These are phyloP conservation scores for Saccharomyces kudriavzevii DNA, from an alignment of 805 yeast genomes.

Conservation along the genomic window DNA sequence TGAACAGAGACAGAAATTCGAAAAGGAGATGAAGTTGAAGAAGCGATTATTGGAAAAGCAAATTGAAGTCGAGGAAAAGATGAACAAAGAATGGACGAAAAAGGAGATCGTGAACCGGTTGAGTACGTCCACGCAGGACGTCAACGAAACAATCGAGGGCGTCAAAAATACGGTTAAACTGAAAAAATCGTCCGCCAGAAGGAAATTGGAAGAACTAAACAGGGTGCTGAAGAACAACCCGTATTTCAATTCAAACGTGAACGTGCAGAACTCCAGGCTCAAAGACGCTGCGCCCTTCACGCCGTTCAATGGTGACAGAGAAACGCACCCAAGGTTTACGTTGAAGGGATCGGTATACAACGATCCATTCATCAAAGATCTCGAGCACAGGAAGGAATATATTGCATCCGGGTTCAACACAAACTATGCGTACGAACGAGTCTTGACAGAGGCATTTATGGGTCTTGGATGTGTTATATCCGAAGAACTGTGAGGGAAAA, in stretches of 20 bases:
- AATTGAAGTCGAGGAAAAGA: slow-evolving; percentile 49
- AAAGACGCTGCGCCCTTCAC: slow-evolving; percentile 63
- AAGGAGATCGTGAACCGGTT: slow-evolving; percentile 49
- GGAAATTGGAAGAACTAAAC: slow-evolving; percentile 38
- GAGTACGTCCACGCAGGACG: slow-evolving; percentile 30
- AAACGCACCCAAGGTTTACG: slow-evolving; percentile 43
- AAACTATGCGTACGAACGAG: slow-evolving; percentile 59
- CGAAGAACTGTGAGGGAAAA: slow-evolving; percentile 37
- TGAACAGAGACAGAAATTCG: slow-evolving; percentile 55
- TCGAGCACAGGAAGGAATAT: slow-evolving; percentile 52
- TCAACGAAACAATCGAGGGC: slow-evolving; percentile 41
- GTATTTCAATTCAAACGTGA: slow-evolving; percentile 22
- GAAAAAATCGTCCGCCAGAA: slow-evolving; percentile 57
- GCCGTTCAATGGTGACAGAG: slow-evolving; percentile 88
- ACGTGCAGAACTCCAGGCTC: slow-evolving; percentile 13
- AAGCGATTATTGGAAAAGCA: slow-evolving; percentile 50
- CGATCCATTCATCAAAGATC: slow-evolving; percentile 55
- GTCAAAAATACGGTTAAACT: slow-evolving; percentile 44
- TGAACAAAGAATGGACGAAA: slow-evolving; percentile 48
- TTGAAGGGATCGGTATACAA: slow-evolving; percentile 38
- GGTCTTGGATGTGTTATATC: slow-evolving; percentile 80
- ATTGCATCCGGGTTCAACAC: slow-evolving; percentile 82
- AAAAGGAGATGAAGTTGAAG: slow-evolving; percentile 52
- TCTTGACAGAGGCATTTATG: slow-evolving; percentile 80
- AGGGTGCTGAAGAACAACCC: slow-evolving; percentile 32